Evolutionary conservation across 2,329 filamentous ascomycete species (phyloP), one percentile per base, ranked within the genome.

Genomic region (Apiospora malaysiana): DNA sequence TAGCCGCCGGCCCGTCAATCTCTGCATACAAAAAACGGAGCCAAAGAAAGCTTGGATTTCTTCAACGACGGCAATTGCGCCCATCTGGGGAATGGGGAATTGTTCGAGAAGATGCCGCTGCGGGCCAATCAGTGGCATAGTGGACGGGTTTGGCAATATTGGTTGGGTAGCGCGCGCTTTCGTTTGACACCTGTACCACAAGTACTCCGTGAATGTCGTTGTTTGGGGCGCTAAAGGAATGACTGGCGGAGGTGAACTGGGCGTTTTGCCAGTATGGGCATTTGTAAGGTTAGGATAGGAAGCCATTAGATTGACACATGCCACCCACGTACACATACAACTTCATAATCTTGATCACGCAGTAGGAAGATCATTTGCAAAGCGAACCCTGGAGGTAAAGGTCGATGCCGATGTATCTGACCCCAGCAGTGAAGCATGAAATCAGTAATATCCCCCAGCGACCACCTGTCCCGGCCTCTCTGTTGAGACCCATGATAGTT

Each of bases 161-260:
- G 66, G 51, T 71, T 71, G 70, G 70, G 47, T 71, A 67, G 66
- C 70, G 70, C 70, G 70, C 66, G 70, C 70, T 45, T 68, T 70
- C 47, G 32, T 12, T 40, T 40, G 56, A 40, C 32, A 32, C 32
- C 37, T 40, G 47, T 37, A 46, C 32, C 32, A 32, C n/a, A 51
- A n/a, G 6, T 47, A 25, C n/a, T n/a, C n/a, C n/a, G n/a, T n/a
- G n/a, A 21, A 69, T 66, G 23, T 8, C 59, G n/a, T 69, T 23
- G 68, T 37, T 23, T 40, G 14, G 51, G 51, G 51, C 51, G 51
- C 51, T 59, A 59, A 59, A 59, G 8, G 27, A 37, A 59, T 32
- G 27, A 59, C 51, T 59, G 51, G 51, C 51, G 27, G 51, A 59
- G 51, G 51, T 59, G 51, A 32, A 37, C 16, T 59, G 21, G 27